These are phyloP conservation scores for Wickerhamomyces queroliae DNA, from an alignment of 805 yeast genomes.

Conservation along the genomic window DNA sequence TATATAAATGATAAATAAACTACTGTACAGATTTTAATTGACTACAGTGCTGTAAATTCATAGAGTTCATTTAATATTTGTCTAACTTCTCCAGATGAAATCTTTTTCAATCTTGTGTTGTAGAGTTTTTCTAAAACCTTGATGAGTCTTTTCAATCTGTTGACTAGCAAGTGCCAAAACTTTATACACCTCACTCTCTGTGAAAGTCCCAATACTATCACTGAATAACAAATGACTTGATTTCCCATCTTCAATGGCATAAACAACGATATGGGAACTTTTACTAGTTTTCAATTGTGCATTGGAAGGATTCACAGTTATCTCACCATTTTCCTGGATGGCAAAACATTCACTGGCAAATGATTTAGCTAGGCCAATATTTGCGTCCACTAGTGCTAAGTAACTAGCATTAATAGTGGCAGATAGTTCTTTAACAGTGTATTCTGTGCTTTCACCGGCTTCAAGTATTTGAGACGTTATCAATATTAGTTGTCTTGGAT, in stretches of 20 bases:
- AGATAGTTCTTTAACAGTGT: conserved; percentile 19
- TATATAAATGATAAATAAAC: not conserved
- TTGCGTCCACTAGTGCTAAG: conserved; percentile 77
- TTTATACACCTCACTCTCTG: conserved; percentile 45
- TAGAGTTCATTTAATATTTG: not conserved
- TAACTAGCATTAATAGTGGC: conserved; percentile 56
- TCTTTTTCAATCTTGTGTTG: conserved; percentile 43
- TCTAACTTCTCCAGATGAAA: conserved; percentile 48
- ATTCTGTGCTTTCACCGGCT: conserved; percentile 37
- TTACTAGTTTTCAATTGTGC: conserved; percentile 35
- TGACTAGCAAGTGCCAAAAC: conserved; percentile 47
- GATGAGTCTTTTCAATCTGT: conserved; percentile 40
- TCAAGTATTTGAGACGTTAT: conserved; percentile 61
- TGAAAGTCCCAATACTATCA: conserved; percentile 71
- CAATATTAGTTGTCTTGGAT: conserved; percentile 78
- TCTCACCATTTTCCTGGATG: conserved; percentile 24
- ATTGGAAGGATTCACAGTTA: conserved; percentile 40
- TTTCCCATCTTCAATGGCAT: conserved; percentile 42
- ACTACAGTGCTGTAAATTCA: not conserved
- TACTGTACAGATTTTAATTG: not conserved
- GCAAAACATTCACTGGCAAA: conserved; percentile 53
- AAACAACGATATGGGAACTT: conserved; percentile 66
- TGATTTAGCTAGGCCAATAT: conserved; percentile 60
- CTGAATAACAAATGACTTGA: conserved; percentile 54
- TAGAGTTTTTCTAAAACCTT: conserved; percentile 40